phyloP scores from a whole-genome alignment of 345 rosid species.

The Luvunga scandens region DNA sequence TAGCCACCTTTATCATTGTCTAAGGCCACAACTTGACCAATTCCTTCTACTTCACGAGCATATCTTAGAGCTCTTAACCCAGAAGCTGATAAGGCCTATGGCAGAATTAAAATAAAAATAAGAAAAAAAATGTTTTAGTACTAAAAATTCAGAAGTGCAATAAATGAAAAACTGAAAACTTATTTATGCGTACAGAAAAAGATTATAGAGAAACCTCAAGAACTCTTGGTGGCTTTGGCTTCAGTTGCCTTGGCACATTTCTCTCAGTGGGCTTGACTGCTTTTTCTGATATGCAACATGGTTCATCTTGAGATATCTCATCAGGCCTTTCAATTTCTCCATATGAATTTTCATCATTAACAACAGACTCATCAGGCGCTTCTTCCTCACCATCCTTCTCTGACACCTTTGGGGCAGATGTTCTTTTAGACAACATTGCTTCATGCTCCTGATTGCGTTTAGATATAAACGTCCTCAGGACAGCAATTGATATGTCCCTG shows the following conservation, averaged over 20 bases:
- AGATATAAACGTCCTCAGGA: slow-evolving; percentile 68
- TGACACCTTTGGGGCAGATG: slow-evolving; percentile 34
- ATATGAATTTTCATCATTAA: slow-evolving; percentile 35
- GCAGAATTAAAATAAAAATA: neutral
- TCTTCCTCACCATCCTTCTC: slow-evolving; percentile 41
- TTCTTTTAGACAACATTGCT: slow-evolving; percentile 49
- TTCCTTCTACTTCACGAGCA: slow-evolving; percentile 88
- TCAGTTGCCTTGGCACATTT: slow-evolving; percentile 53
- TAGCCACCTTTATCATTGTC: slow-evolving; percentile 87
- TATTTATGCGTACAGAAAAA: slow-evolving; percentile 8
- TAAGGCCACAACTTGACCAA: slow-evolving; percentile 90
- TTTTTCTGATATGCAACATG: slow-evolving; percentile 40
- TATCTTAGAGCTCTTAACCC: slow-evolving; percentile 94
- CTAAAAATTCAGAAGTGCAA: neutral
- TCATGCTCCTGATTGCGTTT: slow-evolving; percentile 73
- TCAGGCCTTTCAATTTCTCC: slow-evolving; percentile 38
- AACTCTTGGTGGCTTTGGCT: slow-evolving; percentile 83
- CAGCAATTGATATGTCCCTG: slow-evolving; percentile 90
- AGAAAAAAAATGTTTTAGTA: slow-evolving; percentile 8
- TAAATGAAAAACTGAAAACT: neutral
- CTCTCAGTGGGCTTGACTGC: slow-evolving; percentile 40
- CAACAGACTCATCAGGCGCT: slow-evolving; percentile 26
- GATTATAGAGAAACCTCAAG: slow-evolving; percentile 64
- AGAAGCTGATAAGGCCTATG: slow-evolving; percentile 92
- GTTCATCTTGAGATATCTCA: slow-evolving; percentile 42